A percentile compares a stretch with the other conserved stretches of the same genome.
Conservation (phyloP, 1,284 basidiomycete genomes). For the Porphyrellus sp. region DNA sequence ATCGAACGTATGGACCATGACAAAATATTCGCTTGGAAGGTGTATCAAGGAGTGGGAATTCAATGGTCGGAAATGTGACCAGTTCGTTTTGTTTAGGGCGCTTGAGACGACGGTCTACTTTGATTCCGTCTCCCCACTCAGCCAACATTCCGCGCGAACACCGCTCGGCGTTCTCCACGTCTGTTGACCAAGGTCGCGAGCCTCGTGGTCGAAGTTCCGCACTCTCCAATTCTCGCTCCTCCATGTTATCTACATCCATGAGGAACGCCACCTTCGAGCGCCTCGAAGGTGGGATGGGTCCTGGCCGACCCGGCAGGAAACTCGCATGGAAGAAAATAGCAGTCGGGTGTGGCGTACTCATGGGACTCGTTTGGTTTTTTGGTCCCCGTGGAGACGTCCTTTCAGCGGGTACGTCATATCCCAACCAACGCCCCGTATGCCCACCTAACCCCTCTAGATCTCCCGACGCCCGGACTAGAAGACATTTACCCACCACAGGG, state of each 20-base stretch:
- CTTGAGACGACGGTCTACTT: too few species aligned
- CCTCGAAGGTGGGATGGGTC: constrained; percentile 59
- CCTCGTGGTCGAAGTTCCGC: constrained; percentile 24
- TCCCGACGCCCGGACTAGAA: constrained; percentile 20
- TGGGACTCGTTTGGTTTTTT: constrained; percentile 62
- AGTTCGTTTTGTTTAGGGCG: too few species aligned
- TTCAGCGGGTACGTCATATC: constrained; percentile 17
- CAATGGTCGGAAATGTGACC: too few species aligned
- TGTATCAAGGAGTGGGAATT: too few species aligned
- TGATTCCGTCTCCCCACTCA: neutral
- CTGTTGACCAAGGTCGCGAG: constrained; percentile 25
- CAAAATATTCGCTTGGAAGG: too few species aligned
- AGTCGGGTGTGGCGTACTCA: constrained; percentile 50
- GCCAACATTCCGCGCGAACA: constrained; percentile 24
- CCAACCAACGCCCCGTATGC: neutral
- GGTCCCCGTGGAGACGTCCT: constrained; percentile 44
- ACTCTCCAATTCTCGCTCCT: constrained; percentile 3
- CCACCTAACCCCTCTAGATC: constrained; percentile 7
- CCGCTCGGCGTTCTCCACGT: constrained; percentile 30
- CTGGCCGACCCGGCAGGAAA: constrained; percentile 36
- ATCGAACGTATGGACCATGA: neutral
- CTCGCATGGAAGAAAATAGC: constrained; percentile 69
- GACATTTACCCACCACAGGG: constrained; percentile 23
- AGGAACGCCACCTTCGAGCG: constrained; percentile 58
- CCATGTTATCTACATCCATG: constrained; percentile 39